A percentile compares a stretch with the other conserved stretches of the same genome.
Evolutionary conservation across 768 basidiomycete genomes (phyloP).

Genomic region (Termitomyces titanicus): DNA sequence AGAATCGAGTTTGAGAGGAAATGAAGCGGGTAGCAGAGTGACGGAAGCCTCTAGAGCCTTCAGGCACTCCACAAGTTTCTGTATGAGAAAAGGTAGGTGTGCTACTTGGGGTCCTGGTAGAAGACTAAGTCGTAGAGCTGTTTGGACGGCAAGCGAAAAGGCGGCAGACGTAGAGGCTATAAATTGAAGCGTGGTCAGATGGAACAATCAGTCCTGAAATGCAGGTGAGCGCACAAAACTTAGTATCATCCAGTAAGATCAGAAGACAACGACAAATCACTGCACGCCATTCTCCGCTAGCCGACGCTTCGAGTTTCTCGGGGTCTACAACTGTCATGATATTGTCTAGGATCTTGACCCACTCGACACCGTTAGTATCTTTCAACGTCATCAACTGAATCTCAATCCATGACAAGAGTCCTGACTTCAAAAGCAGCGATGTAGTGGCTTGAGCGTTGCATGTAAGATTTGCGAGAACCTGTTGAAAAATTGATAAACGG

Average conservation of each 20-base stretch:
- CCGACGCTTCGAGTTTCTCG: constrained; percentile 49
- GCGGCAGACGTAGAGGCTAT: constrained; percentile 8
- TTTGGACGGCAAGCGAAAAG: constrained; percentile 22
- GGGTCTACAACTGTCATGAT: constrained; percentile 48
- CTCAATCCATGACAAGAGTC: constrained; percentile 79
- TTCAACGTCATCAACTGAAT: constrained; percentile 49
- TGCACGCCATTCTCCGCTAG: constrained; percentile 58
- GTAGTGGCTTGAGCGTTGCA: constrained; percentile 64
- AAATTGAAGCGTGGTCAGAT: not conserved
- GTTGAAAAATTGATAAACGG: constrained; percentile 1
- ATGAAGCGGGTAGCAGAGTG: constrained; percentile 8
- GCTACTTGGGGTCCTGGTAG: constrained; percentile 23
- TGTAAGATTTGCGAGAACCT: constrained; percentile 78
- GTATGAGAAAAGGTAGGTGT: constrained; percentile 29
- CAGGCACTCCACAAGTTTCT: constrained; percentile 23
- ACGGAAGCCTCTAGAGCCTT: constrained; percentile 23
- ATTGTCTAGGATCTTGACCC: constrained; percentile 67
- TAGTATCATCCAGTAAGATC: constrained; percentile 31
- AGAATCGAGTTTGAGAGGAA: not conserved
- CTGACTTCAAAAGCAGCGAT: constrained; percentile 68
- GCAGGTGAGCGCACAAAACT: constrained; percentile 20
- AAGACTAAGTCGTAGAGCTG: constrained; percentile 34
- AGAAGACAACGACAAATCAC: constrained; percentile 50
- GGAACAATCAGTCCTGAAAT: not conserved
- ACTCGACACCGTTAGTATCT: constrained; percentile 46